These are phyloP conservation scores for Plantago lanceolata DNA, from an alignment of 305 asterid species.

Conservation along the genomic window DNA sequence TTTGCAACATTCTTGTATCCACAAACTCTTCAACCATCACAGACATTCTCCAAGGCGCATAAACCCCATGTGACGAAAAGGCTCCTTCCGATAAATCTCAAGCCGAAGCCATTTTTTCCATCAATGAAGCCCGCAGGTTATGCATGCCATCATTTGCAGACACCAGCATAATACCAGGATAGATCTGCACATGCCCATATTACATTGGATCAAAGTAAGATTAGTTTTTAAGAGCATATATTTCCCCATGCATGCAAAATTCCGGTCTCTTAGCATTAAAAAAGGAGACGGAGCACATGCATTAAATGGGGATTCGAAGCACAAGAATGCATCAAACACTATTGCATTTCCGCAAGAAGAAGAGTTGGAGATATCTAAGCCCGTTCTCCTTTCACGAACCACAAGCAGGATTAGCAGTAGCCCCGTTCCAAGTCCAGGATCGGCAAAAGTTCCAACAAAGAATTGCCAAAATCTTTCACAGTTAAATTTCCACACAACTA, in stretches of 20 bases:
- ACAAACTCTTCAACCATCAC: conserved; percentile 58
- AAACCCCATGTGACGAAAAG: conserved; percentile 57
- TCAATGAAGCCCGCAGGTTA: conserved; percentile 78
- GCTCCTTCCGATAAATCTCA: conserved; percentile 56
- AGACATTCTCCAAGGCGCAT: conserved; percentile 61
- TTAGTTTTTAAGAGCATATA: not conserved
- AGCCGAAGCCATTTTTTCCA: conserved; percentile 60
- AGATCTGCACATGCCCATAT: not conserved
- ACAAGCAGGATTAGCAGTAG: conserved; percentile 53
- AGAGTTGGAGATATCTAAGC: conserved; percentile 57
- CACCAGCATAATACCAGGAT: not conserved
- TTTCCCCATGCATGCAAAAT: conserved; percentile 1
- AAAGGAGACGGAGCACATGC: conserved; percentile 52
- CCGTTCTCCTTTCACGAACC: conserved; percentile 63
- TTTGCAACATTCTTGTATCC: conserved; percentile 53
- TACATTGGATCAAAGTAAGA: not conserved
- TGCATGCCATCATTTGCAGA: conserved; percentile 2
- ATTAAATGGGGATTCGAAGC: conserved; percentile 32
- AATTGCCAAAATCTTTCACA: conserved; percentile 29
- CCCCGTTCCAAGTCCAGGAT: conserved; percentile 37
- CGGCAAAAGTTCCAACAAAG: conserved; percentile 29
- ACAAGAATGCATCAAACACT: too few species aligned
- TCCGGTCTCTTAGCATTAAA: conserved; percentile 59
- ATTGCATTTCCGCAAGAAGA: conserved; percentile 1
- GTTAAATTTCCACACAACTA: conserved; percentile 29